A percentile compares a stretch with the other conserved stretches of the same genome.
Evolutionary conservation across 345 rosid genomes (phyloP).

Genomic region (Syzygium jambos): DNA sequence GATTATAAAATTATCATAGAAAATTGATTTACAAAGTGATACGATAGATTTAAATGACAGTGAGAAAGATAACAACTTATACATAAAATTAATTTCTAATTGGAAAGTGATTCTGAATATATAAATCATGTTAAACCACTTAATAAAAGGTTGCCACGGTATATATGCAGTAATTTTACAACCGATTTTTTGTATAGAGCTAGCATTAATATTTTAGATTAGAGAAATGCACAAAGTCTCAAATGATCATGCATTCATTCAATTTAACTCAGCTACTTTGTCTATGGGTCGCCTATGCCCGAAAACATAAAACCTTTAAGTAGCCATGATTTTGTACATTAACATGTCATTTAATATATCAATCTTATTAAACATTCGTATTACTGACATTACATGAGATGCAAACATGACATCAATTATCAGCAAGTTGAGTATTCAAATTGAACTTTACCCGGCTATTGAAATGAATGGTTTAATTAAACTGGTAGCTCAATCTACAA

Average conservation of each 20-base stretch:
- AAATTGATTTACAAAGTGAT: neutral
- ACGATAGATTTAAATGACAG: neutral
- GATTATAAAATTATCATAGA: neutral
- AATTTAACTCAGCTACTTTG: neutral
- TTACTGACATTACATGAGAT: neutral
- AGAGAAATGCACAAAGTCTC: neutral
- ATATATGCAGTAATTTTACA: neutral
- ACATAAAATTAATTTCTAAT: neutral
- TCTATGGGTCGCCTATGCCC: neutral
- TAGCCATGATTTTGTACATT: neutral
- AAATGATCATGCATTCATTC: neutral
- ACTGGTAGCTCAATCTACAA: neutral
- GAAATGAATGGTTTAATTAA: neutral
- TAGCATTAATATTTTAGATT: neutral
- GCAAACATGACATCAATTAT: neutral
- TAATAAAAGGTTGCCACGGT: neutral
- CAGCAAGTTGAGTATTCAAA: neutral
- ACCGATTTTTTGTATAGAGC: neutral
- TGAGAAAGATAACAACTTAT: neutral
- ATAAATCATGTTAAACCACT: neutral
- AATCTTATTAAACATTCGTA: neutral
- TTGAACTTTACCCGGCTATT: neutral
- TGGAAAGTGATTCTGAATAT: neutral
- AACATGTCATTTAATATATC: neutral
- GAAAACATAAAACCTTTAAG: neutral